A percentile compares a stretch with the other conserved stretches of the same genome.
phyloP scores from a whole-genome alignment of 441 rosid genomes.

The Hura crepitans region DNA sequence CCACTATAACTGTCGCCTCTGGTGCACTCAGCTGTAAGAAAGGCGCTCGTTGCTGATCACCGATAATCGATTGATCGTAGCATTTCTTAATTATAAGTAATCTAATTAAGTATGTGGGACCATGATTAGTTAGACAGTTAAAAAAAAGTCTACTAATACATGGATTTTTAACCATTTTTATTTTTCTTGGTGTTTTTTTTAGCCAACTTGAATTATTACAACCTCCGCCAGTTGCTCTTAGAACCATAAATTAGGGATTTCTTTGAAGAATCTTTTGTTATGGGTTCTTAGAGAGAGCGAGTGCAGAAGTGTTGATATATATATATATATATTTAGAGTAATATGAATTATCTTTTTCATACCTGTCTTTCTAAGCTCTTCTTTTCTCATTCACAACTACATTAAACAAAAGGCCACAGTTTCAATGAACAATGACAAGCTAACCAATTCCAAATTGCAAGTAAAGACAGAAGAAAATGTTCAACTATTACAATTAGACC shows the following conservation, averaged over 20 bases:
- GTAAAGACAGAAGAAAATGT: background rate
- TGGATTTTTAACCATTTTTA: slow-evolving; percentile 3
- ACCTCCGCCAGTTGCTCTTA: slow-evolving; percentile 56
- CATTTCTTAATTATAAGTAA: slow-evolving; percentile 16
- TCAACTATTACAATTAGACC: background rate
- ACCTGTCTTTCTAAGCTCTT: background rate
- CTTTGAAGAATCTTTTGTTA: slow-evolving; percentile 30
- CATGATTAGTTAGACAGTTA: slow-evolving; percentile 10
- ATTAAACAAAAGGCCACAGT: background rate
- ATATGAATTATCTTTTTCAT: background rate
- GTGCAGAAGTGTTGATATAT: slow-evolving; percentile 47
- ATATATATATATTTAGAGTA: slow-evolving; percentile 8
- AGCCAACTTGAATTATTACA: slow-evolving; percentile 31
- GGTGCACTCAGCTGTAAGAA: slow-evolving; percentile 55
- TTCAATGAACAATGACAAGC: slow-evolving; percentile 3
- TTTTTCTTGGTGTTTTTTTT: background rate
- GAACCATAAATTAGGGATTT: slow-evolving; percentile 36
- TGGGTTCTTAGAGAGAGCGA: slow-evolving; percentile 32
- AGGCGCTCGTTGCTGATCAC: slow-evolving; percentile 38
- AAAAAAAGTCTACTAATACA: slow-evolving; percentile 11
- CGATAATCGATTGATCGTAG: background rate
- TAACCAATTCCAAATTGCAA: background rate
- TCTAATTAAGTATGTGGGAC: background rate
- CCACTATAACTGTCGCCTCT: slow-evolving; percentile 40
- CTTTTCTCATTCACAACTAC: background rate